Evolutionary conservation across 1,284 basidiomycete genomes (phyloP).

Genomic region (Inonotus hispidus): DNA sequence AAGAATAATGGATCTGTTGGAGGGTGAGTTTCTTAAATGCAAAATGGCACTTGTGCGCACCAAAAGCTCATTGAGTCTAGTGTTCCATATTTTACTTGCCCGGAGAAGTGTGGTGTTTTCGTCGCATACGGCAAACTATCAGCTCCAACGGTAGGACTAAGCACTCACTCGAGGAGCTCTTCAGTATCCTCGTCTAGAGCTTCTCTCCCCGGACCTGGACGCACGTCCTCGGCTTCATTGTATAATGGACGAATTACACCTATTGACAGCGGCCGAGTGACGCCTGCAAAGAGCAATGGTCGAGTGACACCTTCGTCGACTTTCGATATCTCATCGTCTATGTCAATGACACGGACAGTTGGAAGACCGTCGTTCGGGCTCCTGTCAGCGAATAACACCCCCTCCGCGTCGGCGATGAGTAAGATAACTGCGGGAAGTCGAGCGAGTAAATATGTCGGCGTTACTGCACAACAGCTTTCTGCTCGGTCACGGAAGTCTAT

Average conservation of each 20-base stretch:
- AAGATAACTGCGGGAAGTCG: conserved; percentile 31
- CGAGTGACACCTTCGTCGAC: conserved; percentile 27
- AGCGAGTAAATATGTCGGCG: conserved; percentile 75
- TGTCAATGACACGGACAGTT: conserved; percentile 29
- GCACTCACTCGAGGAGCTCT: conserved; percentile 54
- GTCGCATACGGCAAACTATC: conserved; percentile 80
- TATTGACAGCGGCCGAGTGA: conserved; percentile 36
- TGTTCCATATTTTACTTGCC: conserved; percentile 83
- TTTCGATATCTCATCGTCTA: conserved; percentile 30
- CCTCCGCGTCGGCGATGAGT: conserved; percentile 21
- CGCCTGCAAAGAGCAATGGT: conserved; percentile 24
- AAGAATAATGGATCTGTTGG: conserved; percentile 93
- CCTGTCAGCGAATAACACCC: conserved; percentile 21
- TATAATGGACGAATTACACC: conserved; percentile 43
- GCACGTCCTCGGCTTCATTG: conserved; percentile 24
- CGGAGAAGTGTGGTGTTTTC: conserved; percentile 87
- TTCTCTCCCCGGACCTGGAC: conserved; percentile 42
- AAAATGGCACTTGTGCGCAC: background rate
- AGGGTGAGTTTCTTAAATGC: conserved; percentile 55
- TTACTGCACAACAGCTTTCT: conserved; percentile 74
- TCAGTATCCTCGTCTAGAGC: conserved; percentile 72
- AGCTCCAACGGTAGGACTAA: conserved; percentile 58
- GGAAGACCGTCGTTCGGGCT: conserved; percentile 25
- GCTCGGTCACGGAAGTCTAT: conserved; percentile 32
- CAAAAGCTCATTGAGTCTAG: conserved; percentile 32